Evolutionary conservation across 2,329 filamentous ascomycete genomes (phyloP), one percentile per base, ranked within the genome.

Genomic region (Calonectria pteridis): DNA sequence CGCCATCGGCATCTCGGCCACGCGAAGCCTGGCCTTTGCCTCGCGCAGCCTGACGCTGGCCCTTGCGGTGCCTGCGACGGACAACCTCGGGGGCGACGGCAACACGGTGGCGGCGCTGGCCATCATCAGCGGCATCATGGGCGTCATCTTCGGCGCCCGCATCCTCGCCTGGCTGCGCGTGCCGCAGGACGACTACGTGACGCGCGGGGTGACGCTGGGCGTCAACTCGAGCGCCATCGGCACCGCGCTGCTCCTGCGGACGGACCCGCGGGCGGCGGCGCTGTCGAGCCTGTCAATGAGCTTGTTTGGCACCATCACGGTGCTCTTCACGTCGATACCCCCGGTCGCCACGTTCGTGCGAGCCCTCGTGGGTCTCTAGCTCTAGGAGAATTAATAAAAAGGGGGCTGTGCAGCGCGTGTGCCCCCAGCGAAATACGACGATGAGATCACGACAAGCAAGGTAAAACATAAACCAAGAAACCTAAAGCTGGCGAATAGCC

Each of bases 171-270:
- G 83, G 81, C 75, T 92, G 74, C 86, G 83, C 71, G 89, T 92
- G 4, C 89, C 89, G 0, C 88, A 91, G 81, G 90, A 92, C 77
- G 91, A 92, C 81, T 93, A 92, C 73, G 90, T 92, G 40, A 92
- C 90, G 1, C 84, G 90, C n/a, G 91, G 91, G 13, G 89, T 93
- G 5, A 90, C 90, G 1, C 81, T 92, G n/a, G 90, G 91, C 5
- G 89, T 88, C 2, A 92, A 92, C 78, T 91, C 89, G 0, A 90
- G 88, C 5, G 91, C 90, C 7, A 89, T 92, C 49, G 90, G 87
- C 1, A 92, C 91, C 4, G 90, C 91, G 0, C 79, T 91, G 40
- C 82, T 92, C 2, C 81, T 92, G 2, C 84, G 86, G 2, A 88
- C 87, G 1, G 90, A 92, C 74, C 90, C 90, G 1, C 85, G 90